These are phyloP conservation scores for Stevia rebaudiana DNA, from an alignment of 140 eudicot genomes.

Conservation along the genomic window DNA sequence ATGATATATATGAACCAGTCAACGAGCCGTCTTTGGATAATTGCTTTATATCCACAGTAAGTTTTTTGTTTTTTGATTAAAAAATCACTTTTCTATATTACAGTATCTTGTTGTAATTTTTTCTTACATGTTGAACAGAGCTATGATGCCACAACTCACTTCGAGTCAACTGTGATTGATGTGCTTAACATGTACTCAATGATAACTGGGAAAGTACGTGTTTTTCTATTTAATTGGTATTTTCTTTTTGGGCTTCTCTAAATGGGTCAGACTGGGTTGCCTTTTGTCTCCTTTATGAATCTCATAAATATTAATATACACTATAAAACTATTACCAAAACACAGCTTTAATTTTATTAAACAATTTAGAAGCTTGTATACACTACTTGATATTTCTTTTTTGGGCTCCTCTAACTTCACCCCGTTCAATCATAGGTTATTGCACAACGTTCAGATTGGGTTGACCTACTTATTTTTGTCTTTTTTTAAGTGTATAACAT, in stretches of 20 bases:
- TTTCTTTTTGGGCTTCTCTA: neutral
- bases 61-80: neutral
- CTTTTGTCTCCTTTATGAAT: neutral
- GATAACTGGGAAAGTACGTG: slow-evolving; percentile 88
- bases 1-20: slow-evolving; percentile 78
- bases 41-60: slow-evolving; percentile 74
- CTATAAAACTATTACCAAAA: neutral
- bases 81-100: neutral
- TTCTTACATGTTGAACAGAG: slow-evolving; percentile 44
- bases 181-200: slow-evolving; percentile 86
- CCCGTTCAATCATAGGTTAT: neutral
- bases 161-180: slow-evolving; percentile 87
- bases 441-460: neutral
- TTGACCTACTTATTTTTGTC: neutral
- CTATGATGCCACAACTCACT: slow-evolving; percentile 96
- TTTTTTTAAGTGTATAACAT: neutral
- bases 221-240: neutral
- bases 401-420: neutral
- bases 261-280: neutral
- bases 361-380: neutral
- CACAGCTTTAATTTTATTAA: too few relatives aligned
- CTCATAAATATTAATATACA: neutral
- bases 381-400: neutral
- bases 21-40: slow-evolving; percentile 82
- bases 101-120: slow-evolving; percentile 3